Evolutionary conservation across 2,329 filamentous ascomycete genomes (phyloP).

Genomic region (Fusarium nurragi): DNA sequence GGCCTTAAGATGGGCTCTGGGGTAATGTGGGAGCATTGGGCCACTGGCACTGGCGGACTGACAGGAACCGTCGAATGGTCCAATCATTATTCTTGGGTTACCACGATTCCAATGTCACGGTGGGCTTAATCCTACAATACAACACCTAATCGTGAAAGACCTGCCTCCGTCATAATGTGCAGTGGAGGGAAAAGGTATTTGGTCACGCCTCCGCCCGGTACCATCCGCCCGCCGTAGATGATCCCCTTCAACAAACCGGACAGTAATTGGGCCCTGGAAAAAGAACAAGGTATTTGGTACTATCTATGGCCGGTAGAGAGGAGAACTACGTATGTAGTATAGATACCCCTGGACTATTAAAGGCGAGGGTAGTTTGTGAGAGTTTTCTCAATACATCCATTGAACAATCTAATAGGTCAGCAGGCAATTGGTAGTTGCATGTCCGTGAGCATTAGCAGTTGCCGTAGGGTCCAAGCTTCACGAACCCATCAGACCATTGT

Average conservation of each 20-base stretch:
- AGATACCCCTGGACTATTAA: constrained; percentile 18
- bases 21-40: constrained; percentile 11
- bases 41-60: constrained; percentile 10
- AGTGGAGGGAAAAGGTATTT: not conserved
- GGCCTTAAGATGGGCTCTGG: not conserved
- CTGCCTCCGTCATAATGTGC: constrained; percentile 4
- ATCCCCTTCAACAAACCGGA: not conserved
- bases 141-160: not conserved
- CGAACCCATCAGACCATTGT: constrained; percentile 15
- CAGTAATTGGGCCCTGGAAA: constrained; percentile 20
- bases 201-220: not conserved
- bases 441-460: constrained; percentile 14
- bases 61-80: constrained; percentile 21
- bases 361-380: constrained; percentile 8
- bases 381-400: constrained; percentile 7
- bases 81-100: constrained; percentile 33
- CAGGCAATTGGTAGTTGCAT: constrained; percentile 12
- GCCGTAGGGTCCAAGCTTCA: constrained; percentile 8
- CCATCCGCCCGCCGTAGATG: not conserved
- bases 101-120: constrained; percentile 27
- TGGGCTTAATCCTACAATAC: constrained; percentile 30
- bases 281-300: not conserved
- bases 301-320: not conserved
- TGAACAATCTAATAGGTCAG: constrained; percentile 20
- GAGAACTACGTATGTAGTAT: constrained; percentile 2